A percentile compares a stretch with the other conserved stretches of the same genome.
Conservation (phyloP, 2,329 filamentous ascomycete species). For the Dryadomyces sulphureus region DNA sequence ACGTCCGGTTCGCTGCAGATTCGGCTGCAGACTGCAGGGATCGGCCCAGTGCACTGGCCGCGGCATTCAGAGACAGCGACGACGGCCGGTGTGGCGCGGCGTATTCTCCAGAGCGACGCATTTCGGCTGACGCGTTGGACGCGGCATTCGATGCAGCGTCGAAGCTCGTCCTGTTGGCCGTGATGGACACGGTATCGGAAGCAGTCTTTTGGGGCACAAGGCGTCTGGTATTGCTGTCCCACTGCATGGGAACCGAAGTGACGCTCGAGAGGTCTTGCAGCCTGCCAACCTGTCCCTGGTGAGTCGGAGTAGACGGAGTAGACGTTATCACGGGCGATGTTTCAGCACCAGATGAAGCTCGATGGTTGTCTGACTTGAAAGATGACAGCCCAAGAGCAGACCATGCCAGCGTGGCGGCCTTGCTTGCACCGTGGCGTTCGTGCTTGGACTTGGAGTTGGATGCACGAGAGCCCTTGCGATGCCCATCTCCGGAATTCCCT, state of each 20-base stretch:
- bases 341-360: background rate
- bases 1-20: background rate
- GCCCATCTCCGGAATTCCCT: constrained; percentile 28
- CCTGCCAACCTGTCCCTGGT: too few relatives aligned
- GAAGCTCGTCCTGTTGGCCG: constrained; percentile 14
- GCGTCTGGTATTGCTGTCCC: constrained; percentile 41
- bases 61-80: constrained; percentile 37
- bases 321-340: background rate
- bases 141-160: constrained; percentile 7
- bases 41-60: constrained; percentile 33
- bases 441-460: constrained; percentile 24
- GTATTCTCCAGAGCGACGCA: constrained; percentile 26
- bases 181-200: constrained; percentile 19
- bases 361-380: constrained; percentile 5
- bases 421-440: constrained; percentile 41
- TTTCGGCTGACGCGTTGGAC: constrained; percentile 13
- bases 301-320: too few relatives aligned
- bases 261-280: constrained; percentile 12
- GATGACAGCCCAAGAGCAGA: constrained; percentile 23
- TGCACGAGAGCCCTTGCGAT: constrained; percentile 23
- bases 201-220: constrained; percentile 21
- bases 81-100: constrained; percentile 15
- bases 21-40: constrained; percentile 7
- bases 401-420: constrained; percentile 52
- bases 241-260: constrained; percentile 23